A percentile compares a stretch with the other conserved stretches of the same genome.
Conservation (phyloP, 129 eudicot species). For the Calendula officinalis region DNA sequence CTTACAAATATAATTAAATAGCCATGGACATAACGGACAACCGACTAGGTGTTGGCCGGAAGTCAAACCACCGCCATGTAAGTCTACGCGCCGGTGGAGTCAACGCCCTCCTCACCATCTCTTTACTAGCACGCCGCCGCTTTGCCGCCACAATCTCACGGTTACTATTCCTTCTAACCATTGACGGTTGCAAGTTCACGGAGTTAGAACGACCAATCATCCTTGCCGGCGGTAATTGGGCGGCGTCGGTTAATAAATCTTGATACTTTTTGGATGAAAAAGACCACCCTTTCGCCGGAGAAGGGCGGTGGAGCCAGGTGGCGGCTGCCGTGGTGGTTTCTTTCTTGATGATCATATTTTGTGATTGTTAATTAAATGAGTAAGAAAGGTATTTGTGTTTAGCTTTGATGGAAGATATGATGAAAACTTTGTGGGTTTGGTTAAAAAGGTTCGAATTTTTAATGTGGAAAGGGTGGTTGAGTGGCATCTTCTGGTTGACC, state of each 20-base stretch:
- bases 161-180: background rate
- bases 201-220: background rate
- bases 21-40: slow-evolving; percentile 59
- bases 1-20: slow-evolving; percentile 17
- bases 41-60: slow-evolving; percentile 72
- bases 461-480: slow-evolving; percentile 22
- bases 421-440: background rate
- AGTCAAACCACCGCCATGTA: slow-evolving; percentile 62
- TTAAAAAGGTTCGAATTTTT: slow-evolving; percentile 11
- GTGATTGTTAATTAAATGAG: slow-evolving; percentile 2
- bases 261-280: slow-evolving; percentile 25
- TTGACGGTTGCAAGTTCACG: slow-evolving; percentile 6
- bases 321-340: slow-evolving; percentile 13
- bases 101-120: slow-evolving; percentile 64
- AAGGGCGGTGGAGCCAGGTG: slow-evolving; percentile 29
- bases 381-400: slow-evolving; percentile 17
- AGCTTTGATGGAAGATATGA: background rate
- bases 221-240: slow-evolving; percentile 5
- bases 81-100: slow-evolving; percentile 47
- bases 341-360: slow-evolving; percentile 40
- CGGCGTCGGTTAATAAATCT: slow-evolving; percentile 16
- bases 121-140: slow-evolving; percentile 46
- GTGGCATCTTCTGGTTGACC: slow-evolving; percentile 28
- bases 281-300: slow-evolving; percentile 24
- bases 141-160: slow-evolving; percentile 18